Conservation (phyloP, 2,329 filamentous ascomycete species). For the Clonostachys chloroleuca region DNA sequence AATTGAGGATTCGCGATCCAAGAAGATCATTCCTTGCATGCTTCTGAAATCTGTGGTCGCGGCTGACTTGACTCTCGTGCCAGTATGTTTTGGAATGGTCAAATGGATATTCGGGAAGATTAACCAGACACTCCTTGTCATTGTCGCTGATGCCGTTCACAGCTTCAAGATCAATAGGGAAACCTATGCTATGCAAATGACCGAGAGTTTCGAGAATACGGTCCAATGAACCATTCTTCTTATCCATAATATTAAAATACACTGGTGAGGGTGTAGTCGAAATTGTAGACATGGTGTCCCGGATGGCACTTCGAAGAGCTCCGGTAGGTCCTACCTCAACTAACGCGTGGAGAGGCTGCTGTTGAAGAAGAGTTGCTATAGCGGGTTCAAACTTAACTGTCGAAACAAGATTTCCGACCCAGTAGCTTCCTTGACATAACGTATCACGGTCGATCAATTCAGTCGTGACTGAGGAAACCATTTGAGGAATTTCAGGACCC, state of each 20-base stretch:
- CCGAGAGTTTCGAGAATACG: no score
- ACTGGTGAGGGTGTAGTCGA: no score
- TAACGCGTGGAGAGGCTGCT: no score
- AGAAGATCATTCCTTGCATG: conserved; percentile 37
- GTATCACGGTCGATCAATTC: neutral
- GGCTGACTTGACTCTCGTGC: conserved; percentile 23
- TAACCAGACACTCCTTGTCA: conserved; percentile 14
- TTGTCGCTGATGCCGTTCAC: no score
- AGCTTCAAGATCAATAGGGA: no score
- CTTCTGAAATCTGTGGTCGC: conserved; percentile 31
- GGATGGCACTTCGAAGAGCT: no score
- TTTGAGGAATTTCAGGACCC: conserved; percentile 16
- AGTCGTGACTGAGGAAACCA: neutral
- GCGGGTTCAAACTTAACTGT: conserved; percentile 4
- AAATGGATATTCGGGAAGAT: conserved; percentile 49
- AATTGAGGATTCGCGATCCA: conserved; percentile 27
- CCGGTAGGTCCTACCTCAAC: no score
- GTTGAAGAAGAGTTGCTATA: no score
- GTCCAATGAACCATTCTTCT: no score
- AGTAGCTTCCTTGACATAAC: conserved; percentile 1
- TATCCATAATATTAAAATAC: no score
- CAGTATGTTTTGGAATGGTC: conserved; percentile 48
- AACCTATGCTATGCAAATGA: no score
- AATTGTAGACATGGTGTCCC: no score
- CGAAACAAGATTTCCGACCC: conserved; percentile 7